Evolutionary conservation across 768 basidiomycete species (phyloP).

Genomic region (Tylopilus intermedius): DNA sequence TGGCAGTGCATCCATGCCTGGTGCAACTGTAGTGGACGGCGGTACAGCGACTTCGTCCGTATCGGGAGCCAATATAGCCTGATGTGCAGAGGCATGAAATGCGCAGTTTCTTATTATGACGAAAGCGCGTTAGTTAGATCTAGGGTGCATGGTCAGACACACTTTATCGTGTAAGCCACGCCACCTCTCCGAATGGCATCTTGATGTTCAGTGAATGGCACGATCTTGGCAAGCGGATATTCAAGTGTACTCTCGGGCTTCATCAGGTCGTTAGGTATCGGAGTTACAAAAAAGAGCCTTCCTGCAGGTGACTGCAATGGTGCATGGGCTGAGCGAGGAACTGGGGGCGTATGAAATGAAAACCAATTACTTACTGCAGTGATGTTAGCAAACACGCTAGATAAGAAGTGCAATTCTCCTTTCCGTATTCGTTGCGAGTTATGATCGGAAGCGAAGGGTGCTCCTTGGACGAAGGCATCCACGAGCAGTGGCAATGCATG

Average conservation of each 20-base stretch:
- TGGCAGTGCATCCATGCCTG: conserved; percentile 81
- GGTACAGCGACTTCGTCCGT: conserved; percentile 49
- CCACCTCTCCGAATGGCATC: conserved; percentile 85
- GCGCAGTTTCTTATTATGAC: conserved; percentile 61
- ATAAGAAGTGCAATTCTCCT: conserved; percentile 83
- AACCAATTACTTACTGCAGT: conserved; percentile 53
- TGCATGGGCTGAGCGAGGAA: background rate
- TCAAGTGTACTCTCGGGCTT: conserved; percentile 48
- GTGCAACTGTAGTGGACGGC: conserved; percentile 52
- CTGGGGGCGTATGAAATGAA: background rate
- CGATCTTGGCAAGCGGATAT: conserved; percentile 78
- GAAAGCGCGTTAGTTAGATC: conserved; percentile 8
- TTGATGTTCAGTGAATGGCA: conserved; percentile 85
- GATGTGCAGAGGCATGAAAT: conserved; percentile 65
- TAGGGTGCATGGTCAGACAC: conserved; percentile 14
- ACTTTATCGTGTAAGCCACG: conserved; percentile 86
- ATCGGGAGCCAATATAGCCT: conserved; percentile 67
- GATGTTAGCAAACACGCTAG: conserved; percentile 92
- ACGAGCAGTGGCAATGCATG: conserved; percentile 76
- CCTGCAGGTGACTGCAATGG: conserved; percentile 61
- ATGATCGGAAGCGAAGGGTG: conserved; percentile 47
- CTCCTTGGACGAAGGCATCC: conserved; percentile 82
- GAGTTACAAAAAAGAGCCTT: conserved; percentile 73
- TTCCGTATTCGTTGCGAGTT: conserved; percentile 53
- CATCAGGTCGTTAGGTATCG: conserved; percentile 49